These are phyloP conservation scores for Fusarium keratoplasticum DNA, from an alignment of 2,329 filamentous ascomycete species.

Conservation along the genomic window DNA sequence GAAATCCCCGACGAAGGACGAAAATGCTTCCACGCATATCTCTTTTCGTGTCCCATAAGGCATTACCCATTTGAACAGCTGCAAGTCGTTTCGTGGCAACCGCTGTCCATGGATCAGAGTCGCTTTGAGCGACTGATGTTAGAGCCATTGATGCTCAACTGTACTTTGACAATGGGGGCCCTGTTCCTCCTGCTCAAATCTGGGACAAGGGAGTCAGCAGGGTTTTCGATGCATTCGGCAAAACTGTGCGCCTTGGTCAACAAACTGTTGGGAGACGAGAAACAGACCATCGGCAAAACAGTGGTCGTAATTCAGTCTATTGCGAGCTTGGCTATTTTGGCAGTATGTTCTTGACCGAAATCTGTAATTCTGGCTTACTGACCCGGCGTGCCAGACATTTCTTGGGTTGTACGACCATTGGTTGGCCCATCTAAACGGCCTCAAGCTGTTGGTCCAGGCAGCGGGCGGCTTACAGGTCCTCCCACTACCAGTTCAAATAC, in stretches of 20 bases:
- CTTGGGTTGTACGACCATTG: slow-evolving; percentile 1
- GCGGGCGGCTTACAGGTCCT: not conserved
- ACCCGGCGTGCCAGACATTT: not conserved
- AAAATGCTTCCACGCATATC: slow-evolving; percentile 9
- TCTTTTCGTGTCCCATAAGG: slow-evolving; percentile 4
- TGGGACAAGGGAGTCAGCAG: not conserved
- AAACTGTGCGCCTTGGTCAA: slow-evolving; percentile 9
- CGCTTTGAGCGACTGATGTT: slow-evolving; percentile 10
- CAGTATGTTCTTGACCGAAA: not conserved
- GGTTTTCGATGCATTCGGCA: slow-evolving; percentile 11
- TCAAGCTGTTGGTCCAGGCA: not conserved
- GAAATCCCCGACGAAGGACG: slow-evolving; percentile 1
- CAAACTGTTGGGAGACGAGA: slow-evolving; percentile 42
- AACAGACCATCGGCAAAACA: not conserved
- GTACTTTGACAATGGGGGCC: slow-evolving; percentile 8
- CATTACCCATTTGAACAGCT: slow-evolving; percentile 11
- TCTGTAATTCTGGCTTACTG: not conserved
- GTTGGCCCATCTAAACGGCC: slow-evolving; percentile 5
- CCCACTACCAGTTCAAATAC: not conserved
- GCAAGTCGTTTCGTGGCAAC: slow-evolving; percentile 8
- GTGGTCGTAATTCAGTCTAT: slow-evolving; percentile 6
- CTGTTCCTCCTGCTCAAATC: not conserved
- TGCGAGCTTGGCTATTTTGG: slow-evolving; percentile 1
- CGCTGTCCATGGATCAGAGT: not conserved
- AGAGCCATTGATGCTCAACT: not conserved